Base-by-base conservation (phyloP, 2,329 filamentous ascomycete genomes). In the Diaporthe citriasiana region DNA sequence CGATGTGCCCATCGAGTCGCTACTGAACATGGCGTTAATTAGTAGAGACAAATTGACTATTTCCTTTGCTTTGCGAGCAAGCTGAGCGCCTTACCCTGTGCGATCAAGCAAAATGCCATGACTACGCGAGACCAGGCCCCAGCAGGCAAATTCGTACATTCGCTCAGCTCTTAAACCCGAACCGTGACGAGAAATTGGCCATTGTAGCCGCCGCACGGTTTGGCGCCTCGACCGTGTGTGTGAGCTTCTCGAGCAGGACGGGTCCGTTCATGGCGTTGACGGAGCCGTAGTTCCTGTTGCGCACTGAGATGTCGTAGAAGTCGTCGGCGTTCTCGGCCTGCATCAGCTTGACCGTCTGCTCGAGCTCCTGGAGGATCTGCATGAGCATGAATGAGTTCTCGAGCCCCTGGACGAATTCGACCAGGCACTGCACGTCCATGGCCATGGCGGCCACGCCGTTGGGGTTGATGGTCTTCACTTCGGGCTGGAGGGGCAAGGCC, bases 211-310 rank as follows among this genome's bases (percentile, higher is more conserved):
- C 90, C 42, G 87, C 86, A 78, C 89, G 89, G 71, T 84, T 86
- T 19, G 91, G 86, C 74, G 86, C 88, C 78, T 91, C 89, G 13
- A 92, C 86, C 2, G 89, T 88, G 60, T 90, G 87, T 25, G 92
- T 93, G 76, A 95, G 88, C 55, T 99, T 99, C 85, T 98, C 96
- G n/a, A 99, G 84, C 76, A 99, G 82, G 53, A 94, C 87, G 0
- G 95, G 95, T 0, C 96, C 97, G 81, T 97, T 97, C 82, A 97
- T 88, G 70, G 94, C 93, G 84, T 98, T 95, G 45, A 99, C 97
- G 71, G 95, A 92, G 22, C 95, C 94, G 81, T 98, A 99, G 82
- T 98, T 97, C 85, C 94, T 95, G 84, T 98, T 98, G 70, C 95
- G 88, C 19, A 93, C 94, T 7, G 93, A 93, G 66, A 97, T 93